Conservation (phyloP, 306 rosid genomes). For the Cucurbita pepo region DNA sequence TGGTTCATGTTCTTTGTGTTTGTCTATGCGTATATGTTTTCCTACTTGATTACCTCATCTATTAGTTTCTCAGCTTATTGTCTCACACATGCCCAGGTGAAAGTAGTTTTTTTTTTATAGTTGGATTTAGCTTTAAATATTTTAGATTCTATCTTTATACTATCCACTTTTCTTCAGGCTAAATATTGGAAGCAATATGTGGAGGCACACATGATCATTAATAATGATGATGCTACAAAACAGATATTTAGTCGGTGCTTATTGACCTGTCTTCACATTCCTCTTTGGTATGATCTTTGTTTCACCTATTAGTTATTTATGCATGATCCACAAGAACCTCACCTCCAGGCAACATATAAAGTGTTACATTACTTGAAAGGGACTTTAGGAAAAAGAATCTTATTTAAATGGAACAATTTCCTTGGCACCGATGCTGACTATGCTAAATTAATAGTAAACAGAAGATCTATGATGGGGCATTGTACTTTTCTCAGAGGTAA, state of each 20-base stretch:
- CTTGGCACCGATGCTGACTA: too few species aligned
- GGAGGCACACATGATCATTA: slow-evolving; percentile 81
- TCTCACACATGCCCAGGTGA: background rate
- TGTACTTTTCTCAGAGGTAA: too few species aligned
- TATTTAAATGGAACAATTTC: too few species aligned
- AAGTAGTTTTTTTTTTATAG: background rate
- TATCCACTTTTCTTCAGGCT: slow-evolving; percentile 38
- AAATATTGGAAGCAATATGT: slow-evolving; percentile 97
- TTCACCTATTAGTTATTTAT: slow-evolving; percentile 2
- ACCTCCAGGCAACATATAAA: too few species aligned
- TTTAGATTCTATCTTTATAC: background rate
- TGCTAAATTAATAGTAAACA: too few species aligned
- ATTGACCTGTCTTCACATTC: slow-evolving; percentile 75
- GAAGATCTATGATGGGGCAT: too few species aligned
- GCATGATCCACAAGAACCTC: too few species aligned
- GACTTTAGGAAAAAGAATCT: too few species aligned
- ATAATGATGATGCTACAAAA: slow-evolving; percentile 75
- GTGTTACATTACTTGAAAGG: too few species aligned
- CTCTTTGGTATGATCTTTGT: slow-evolving; percentile 57
- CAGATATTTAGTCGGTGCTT: slow-evolving; percentile 92
- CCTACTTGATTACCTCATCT: background rate
- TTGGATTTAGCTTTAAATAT: background rate
- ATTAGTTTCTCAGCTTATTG: background rate
- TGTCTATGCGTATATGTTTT: background rate
- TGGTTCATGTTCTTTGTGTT: background rate